A percentile compares a stretch with the other conserved stretches of the same genome.
These are phyloP conservation scores for Sporothrix brasiliensis DNA, from an alignment of 2,329 filamentous ascomycete species.

Conservation along the genomic window DNA sequence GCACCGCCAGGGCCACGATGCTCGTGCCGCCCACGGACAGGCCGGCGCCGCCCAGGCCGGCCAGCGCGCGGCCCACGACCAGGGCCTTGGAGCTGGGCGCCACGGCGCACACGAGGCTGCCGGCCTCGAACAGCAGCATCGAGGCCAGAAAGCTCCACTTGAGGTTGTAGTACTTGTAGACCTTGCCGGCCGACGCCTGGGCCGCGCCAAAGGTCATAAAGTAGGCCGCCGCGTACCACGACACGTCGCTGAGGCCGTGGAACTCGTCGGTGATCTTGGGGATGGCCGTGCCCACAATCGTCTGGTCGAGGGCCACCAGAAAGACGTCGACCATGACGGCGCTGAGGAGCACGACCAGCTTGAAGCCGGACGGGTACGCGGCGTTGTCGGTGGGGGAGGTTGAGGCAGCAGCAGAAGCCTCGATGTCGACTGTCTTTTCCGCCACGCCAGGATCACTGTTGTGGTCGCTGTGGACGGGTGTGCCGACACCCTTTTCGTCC, in stretches of 20 bases:
- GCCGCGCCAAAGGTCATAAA: slow-evolving; percentile 23
- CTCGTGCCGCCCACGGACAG: slow-evolving; percentile 20
- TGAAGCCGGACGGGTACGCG: background rate
- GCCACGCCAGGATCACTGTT: background rate
- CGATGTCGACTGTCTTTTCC: background rate
- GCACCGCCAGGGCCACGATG: background rate
- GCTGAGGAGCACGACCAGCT: slow-evolving; percentile 1
- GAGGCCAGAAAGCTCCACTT: slow-evolving; percentile 1
- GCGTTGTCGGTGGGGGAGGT: background rate
- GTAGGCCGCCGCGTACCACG: slow-evolving; percentile 27
- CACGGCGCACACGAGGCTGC: slow-evolving; percentile 20
- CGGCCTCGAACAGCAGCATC: slow-evolving; percentile 19
- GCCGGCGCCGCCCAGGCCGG: slow-evolving; percentile 16
- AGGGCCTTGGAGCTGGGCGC: slow-evolving; percentile 6
- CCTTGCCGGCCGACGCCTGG: slow-evolving; percentile 20
- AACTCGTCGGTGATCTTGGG: slow-evolving; percentile 30
- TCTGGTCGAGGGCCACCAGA: slow-evolving; percentile 18
- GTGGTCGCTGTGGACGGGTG: background rate
- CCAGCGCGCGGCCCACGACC: slow-evolving; percentile 7
- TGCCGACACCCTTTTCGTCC: background rate
- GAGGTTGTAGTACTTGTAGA: slow-evolving; percentile 21
- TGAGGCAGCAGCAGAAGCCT: too few species aligned
- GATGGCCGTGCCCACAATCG: slow-evolving; percentile 26
- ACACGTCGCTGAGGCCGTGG: slow-evolving; percentile 26
- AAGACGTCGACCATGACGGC: slow-evolving; percentile 5